Base-by-base conservation (phyloP, 352 stramenopile genomes). In the Halophytophthora polymorphica region DNA sequence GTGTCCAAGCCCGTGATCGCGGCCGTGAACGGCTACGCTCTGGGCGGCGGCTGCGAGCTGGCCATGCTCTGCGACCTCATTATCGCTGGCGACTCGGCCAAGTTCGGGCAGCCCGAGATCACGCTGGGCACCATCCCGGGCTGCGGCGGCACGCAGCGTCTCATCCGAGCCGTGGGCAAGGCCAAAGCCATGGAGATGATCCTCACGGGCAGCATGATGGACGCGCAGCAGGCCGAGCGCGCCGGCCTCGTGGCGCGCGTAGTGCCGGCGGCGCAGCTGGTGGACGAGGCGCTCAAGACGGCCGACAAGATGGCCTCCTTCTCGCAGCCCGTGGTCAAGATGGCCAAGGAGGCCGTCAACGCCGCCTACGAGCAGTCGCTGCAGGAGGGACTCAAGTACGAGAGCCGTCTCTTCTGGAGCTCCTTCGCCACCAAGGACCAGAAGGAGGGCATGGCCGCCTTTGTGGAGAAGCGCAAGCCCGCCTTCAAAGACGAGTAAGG, bases 51-150 rank as follows among this genome's bases (percentile, higher is more conserved):
- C 29, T 99, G 96, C 58, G 96, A 99, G 74, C 71, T 99, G 19
- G 97, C 97, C 25, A 99, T 99, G 97, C 97, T 98, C 70, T 99
- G 96, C 63, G 97, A 99, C 69, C 96, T 99, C 51, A 96, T 99
- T 53, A 88, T 99, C 43, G 97, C 96, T 13, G 83, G 86, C 40
- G 91, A 98, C 54, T 96, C 87, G 53, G 97, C 97, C 46, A 97
- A 98, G 72, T 99, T 99, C 68, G 97, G 95, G 23, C 96, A 99
- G 73, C 97, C 97, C 1, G 97, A 99, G 83, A 99, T 99, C 64
- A 98, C 94, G 53, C 81, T 99, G 14, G 97, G 97, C 35, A 97
- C 98, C 29, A 99, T 99, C 57, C 95, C 97, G n/a, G 93, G 94
- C 61, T 86, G 77, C 45, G 97, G 97, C 45, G 97, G 97, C 38